phyloP scores from a whole-genome alignment of 148 eudicot genomes.

The Camellia japonica region DNA sequence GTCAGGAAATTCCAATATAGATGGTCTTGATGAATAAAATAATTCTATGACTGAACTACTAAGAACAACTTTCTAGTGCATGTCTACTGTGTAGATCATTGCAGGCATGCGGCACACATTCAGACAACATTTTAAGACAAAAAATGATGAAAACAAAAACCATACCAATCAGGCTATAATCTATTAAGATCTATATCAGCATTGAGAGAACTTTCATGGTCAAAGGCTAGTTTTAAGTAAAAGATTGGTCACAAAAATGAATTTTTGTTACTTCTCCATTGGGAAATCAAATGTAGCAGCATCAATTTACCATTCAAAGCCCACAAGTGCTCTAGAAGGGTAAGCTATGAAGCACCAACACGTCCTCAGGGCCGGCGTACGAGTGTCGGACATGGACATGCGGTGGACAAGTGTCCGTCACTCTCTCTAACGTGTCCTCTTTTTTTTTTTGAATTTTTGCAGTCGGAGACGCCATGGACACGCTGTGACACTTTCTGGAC shows the following conservation, averaged over 20 bases:
- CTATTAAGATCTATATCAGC: not conserved
- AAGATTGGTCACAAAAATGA: not conserved
- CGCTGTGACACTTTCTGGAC: too few relatives aligned
- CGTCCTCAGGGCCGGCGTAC: too few relatives aligned
- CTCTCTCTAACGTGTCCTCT: too few relatives aligned
- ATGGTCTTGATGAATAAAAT: not conserved
- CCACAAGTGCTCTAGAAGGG: not conserved
- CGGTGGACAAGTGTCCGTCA: too few relatives aligned
- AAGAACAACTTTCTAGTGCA: not conserved
- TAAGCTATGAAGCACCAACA: too few relatives aligned
- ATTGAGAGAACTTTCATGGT: not conserved
- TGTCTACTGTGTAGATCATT: not conserved
- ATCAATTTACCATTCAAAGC: not conserved
- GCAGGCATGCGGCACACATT: not conserved
- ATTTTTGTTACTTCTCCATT: not conserved
- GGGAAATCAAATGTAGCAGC: not conserved
- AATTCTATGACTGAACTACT: not conserved
- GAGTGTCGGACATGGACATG: too few relatives aligned
- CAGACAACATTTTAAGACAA: not conserved
- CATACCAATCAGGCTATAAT: not conserved
- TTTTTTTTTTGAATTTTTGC: too few relatives aligned
- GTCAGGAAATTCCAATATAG: not conserved
- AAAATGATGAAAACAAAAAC: not conserved
- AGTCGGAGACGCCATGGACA: too few relatives aligned
- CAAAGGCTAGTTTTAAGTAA: not conserved